A percentile compares a stretch with the other conserved stretches of the same genome.
These are phyloP conservation scores for Myrica gale DNA, from an alignment of 306 rosid species.

Conservation along the genomic window DNA sequence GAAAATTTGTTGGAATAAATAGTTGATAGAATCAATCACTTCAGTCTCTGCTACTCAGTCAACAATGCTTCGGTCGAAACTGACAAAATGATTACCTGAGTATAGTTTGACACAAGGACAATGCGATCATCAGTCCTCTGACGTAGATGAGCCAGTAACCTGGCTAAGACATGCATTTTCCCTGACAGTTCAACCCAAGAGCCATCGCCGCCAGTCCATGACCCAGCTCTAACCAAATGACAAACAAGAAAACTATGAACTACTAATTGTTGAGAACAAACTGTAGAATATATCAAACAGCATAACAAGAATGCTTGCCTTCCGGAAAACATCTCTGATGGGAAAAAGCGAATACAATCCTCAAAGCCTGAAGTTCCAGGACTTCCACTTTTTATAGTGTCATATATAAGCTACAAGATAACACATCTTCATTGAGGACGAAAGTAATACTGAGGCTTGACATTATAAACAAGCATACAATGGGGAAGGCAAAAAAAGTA, in stretches of 20 bases:
- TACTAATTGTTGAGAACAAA: conserved; percentile 4
- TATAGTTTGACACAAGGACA: conserved; percentile 94
- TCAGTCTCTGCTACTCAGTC: too few species aligned
- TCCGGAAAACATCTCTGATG: conserved; percentile 88
- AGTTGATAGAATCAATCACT: neutral
- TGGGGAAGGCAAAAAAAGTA: conserved; percentile 18
- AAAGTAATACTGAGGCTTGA: neutral
- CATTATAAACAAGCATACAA: conserved; percentile 18
- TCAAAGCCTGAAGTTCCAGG: conserved; percentile 97
- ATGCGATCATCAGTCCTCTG: conserved; percentile 82
- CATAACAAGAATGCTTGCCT: conserved; percentile 47
- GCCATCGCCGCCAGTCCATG: conserved; percentile 92
- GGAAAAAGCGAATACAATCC: conserved; percentile 88
- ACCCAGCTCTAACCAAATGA: conserved; percentile 64
- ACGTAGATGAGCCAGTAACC: conserved; percentile 83
- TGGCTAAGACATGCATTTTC: conserved; percentile 94
- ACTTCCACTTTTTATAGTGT: conserved; percentile 72
- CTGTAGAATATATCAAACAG: conserved; percentile 15
- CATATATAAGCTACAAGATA: conserved; percentile 79
- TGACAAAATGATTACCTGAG: conserved; percentile 57
- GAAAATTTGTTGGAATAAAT: conserved; percentile 9
- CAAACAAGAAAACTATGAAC: conserved; percentile 11
- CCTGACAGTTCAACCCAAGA: conserved; percentile 96
- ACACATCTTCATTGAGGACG: conserved; percentile 31
- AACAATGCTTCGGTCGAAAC: too few species aligned